These are phyloP conservation scores for Nemania serpens DNA, from an alignment of 2,329 filamentous ascomycete species.

Conservation along the genomic window DNA sequence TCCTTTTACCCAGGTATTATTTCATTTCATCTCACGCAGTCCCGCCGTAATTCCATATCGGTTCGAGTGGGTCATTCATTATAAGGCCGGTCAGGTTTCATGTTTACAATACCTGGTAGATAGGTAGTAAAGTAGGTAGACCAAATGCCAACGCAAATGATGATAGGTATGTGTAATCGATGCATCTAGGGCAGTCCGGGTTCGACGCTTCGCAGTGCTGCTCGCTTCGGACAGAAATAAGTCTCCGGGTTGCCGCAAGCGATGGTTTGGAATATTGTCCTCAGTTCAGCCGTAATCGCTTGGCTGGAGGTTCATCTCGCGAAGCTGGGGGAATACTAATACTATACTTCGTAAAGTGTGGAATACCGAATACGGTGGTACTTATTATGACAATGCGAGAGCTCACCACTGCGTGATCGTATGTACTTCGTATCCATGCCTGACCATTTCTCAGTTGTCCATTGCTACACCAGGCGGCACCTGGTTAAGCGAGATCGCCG, in stretches of 20 bases:
- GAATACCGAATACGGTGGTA: conserved; percentile 9
- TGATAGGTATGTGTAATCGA: too few relatives aligned
- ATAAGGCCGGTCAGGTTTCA: too few relatives aligned
- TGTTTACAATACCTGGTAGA: background rate
- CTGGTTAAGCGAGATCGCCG: conserved; percentile 24
- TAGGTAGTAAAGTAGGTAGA: background rate
- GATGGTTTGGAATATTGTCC: background rate
- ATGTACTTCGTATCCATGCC: background rate
- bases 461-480: background rate
- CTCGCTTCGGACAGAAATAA: background rate
- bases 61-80: too few relatives aligned
- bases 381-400: background rate
- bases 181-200: too few relatives aligned
- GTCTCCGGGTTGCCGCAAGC: background rate
- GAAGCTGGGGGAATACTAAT: background rate
- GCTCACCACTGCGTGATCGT: conserved; percentile 18
- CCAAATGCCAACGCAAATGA: background rate
- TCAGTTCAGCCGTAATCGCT: conserved; percentile 9
- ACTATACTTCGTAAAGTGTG: background rate
- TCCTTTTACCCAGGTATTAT: too few relatives aligned
- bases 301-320: conserved; percentile 8
- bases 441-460: background rate
- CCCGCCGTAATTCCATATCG: too few relatives aligned
- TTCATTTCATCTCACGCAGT: too few relatives aligned
- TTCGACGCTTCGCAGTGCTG: too few relatives aligned